phyloP scores from a whole-genome alignment of 345 rosid genomes.

The Aethionema arabicum region DNA sequence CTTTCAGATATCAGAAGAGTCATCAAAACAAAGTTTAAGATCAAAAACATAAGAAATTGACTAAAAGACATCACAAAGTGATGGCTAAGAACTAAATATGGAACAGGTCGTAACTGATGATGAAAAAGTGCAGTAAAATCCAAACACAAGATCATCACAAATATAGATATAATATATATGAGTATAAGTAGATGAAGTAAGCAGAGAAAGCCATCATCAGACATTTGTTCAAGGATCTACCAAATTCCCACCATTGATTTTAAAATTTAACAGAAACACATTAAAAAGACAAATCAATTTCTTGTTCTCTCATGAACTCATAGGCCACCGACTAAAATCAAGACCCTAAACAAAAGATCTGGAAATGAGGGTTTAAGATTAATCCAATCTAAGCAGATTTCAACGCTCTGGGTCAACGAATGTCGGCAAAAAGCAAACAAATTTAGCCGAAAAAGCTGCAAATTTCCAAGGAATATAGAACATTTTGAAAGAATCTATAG shows the following conservation, averaged over 20 bases:
- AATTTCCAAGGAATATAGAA: neutral
- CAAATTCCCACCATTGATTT: conserved; percentile 26
- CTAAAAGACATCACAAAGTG: conserved; percentile 35
- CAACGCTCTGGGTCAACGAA: conserved; percentile 2
- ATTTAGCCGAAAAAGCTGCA: neutral
- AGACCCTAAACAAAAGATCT: neutral
- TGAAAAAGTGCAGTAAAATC: neutral
- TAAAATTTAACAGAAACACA: neutral
- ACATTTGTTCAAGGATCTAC: neutral
- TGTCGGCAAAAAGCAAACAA: too few relatives aligned
- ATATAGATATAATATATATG: neutral
- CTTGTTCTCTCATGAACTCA: conserved; percentile 28
- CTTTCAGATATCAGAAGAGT: conserved; percentile 35
- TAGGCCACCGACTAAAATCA: conserved; percentile 33
- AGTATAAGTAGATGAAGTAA: conserved; percentile 5
- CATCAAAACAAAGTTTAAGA: conserved; percentile 24
- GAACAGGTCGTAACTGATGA: conserved; percentile 32
- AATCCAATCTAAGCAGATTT: neutral
- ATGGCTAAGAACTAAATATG: conserved; percentile 27
- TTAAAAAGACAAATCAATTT: conserved; percentile 10
- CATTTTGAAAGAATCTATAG: conserved; percentile 14
- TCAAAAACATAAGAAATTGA: conserved; percentile 30
- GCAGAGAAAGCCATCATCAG: conserved; percentile 24
- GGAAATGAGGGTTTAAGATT: neutral
- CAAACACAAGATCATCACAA: neutral